Conservation (phyloP, 306 rosid species). For the Castanea mollissima region DNA sequence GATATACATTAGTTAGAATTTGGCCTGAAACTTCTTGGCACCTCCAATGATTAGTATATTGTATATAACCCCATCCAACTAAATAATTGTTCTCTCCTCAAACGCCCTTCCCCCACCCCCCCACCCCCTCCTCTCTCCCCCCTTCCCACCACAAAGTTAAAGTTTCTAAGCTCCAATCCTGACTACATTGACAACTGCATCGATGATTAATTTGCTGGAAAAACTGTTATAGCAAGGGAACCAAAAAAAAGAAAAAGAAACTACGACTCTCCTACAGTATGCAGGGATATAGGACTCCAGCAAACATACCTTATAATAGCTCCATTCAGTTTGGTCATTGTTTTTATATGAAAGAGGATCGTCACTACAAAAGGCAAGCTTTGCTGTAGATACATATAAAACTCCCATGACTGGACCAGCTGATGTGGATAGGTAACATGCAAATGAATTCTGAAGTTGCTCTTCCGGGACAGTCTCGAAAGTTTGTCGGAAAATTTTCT, state of each 20-base stretch:
- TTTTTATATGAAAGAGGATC: slow-evolving; percentile 73
- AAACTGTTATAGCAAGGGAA: no score
- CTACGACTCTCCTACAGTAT: background rate
- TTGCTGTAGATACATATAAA: slow-evolving; percentile 67
- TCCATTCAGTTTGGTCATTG: slow-evolving; percentile 69
- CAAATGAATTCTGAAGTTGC: slow-evolving; percentile 72
- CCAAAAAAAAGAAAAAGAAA: background rate
- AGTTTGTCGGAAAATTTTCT: slow-evolving; percentile 69
- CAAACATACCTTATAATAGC: slow-evolving; percentile 83
- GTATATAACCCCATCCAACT: background rate
- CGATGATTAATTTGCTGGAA: background rate
- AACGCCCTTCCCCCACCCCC: no score
- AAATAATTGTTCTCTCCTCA: background rate
- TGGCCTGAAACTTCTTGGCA: background rate
- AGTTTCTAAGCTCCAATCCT: background rate
- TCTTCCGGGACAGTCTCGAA: slow-evolving; percentile 79
- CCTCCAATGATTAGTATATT: background rate
- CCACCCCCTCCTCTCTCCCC: no score
- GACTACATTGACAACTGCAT: background rate
- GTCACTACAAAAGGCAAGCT: slow-evolving; percentile 89
- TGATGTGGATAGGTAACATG: slow-evolving; percentile 90
- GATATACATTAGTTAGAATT: background rate
- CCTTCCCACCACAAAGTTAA: background rate
- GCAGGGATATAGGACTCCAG: background rate
- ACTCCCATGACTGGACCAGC: slow-evolving; percentile 80